Evolutionary conservation across 805 yeast genomes (phyloP).

Genomic region (Candida loeiensis): DNA sequence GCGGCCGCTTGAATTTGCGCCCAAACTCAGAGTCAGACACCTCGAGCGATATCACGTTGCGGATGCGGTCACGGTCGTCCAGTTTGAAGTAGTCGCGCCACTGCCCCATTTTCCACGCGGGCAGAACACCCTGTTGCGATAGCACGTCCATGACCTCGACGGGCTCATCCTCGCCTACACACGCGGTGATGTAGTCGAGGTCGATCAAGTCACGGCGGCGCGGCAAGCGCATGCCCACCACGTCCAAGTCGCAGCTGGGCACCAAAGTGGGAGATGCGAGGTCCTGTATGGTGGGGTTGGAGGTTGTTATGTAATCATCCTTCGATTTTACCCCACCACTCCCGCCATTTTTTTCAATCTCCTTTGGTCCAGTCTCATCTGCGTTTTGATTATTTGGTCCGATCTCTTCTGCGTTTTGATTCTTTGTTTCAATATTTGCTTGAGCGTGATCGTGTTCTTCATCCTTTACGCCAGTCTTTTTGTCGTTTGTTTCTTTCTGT

Average conservation of each 20-base stretch:
- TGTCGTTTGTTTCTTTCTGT: not conserved
- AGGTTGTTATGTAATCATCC: not conserved
- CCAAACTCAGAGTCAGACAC: constrained; percentile 58
- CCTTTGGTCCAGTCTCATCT: no score
- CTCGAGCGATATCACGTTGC: constrained; percentile 81
- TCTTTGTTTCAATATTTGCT: constrained; percentile 13
- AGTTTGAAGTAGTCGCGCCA: constrained; percentile 73
- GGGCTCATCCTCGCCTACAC: constrained; percentile 58
- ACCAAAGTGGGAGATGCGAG: constrained; percentile 56
- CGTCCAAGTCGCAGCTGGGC: constrained; percentile 24
- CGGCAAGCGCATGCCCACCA: constrained; percentile 56
- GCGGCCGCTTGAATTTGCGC: constrained; percentile 54
- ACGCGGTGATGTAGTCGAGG: constrained; percentile 52
- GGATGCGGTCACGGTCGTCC: constrained; percentile 54
- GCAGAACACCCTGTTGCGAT: constrained; percentile 62
- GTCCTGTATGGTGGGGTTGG: not conserved
- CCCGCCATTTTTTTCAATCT: no score
- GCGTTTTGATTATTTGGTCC: not conserved
- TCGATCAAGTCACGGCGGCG: constrained; percentile 34
- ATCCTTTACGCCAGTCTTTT: constrained; percentile 9
- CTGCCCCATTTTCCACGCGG: constrained; percentile 63
- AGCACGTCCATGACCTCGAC: constrained; percentile 89
- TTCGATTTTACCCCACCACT: no score
- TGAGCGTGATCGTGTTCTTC: constrained; percentile 21
- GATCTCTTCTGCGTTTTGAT: not conserved